A percentile compares a stretch with the other conserved stretches of the same genome.
Conservation (phyloP, 305 asterid genomes). For the Plantago coronopus region DNA sequence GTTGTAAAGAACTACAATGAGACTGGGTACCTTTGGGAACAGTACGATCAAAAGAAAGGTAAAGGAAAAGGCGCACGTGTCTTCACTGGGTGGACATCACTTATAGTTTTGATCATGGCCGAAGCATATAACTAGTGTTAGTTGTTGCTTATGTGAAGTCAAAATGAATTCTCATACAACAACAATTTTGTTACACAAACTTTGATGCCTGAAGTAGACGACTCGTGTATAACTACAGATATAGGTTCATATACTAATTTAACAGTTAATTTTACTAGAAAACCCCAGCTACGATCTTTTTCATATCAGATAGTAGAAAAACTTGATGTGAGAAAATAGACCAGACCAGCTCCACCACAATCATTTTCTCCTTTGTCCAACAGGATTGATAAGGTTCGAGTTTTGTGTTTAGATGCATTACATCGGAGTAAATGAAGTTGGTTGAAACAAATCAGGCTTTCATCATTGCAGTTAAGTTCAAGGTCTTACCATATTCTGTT, state of each 20-base stretch:
- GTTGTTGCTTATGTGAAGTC: neutral
- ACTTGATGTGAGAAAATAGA: too few species aligned
- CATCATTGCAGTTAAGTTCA: too few species aligned
- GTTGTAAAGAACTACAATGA: conserved; percentile 62
- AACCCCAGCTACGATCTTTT: too few species aligned
- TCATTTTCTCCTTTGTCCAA: too few species aligned
- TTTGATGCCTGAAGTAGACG: neutral
- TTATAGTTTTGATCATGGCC: conserved; percentile 74
- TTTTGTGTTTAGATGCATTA: too few species aligned
- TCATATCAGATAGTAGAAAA: too few species aligned
- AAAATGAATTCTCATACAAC: neutral
- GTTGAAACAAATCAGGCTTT: too few species aligned
- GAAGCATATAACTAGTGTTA: conserved; percentile 60
- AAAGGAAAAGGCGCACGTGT: conserved; percentile 85
- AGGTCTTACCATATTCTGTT: too few species aligned
- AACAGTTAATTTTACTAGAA: too few species aligned
- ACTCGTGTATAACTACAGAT: neutral
- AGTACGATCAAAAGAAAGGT: conserved; percentile 83
- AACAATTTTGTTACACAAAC: neutral
- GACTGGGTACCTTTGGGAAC: conserved; percentile 95
- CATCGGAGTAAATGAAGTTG: too few species aligned
- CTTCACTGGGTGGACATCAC: conserved; percentile 92
- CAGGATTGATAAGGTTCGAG: too few species aligned
- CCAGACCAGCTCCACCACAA: too few species aligned
- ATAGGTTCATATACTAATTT: neutral